phyloP scores from a whole-genome alignment of 768 basidiomycete species.

The Russula compacta region DNA sequence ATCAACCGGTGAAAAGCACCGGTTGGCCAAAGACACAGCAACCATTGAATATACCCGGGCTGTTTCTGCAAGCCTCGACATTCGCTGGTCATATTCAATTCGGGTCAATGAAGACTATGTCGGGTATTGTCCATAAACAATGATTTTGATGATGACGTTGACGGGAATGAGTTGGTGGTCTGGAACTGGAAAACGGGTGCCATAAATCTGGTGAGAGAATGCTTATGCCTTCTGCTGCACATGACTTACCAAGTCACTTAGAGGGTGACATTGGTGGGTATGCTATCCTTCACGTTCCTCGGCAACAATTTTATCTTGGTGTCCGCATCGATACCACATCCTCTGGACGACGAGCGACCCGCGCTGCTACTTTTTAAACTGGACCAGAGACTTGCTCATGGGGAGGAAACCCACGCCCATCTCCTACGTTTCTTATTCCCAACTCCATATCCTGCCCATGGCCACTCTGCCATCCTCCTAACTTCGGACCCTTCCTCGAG shows the following conservation, averaged over 20 bases:
- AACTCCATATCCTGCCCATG: background rate
- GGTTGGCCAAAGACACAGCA: background rate
- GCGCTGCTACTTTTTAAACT: constrained; percentile 13
- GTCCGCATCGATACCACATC: background rate
- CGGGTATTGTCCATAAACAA: constrained; percentile 3
- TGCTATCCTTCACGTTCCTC: constrained; percentile 14
- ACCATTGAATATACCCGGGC: constrained; percentile 9
- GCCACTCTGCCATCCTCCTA: background rate
- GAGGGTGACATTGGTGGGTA: background rate
- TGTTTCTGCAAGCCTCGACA: background rate
- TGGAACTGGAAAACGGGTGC: constrained; percentile 20
- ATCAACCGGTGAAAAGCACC: constrained; percentile 11
- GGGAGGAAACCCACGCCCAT: background rate
- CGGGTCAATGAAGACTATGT: constrained; percentile 13
- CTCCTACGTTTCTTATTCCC: constrained; percentile 7
- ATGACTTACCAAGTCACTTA: background rate
- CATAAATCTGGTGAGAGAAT: constrained; percentile 2
- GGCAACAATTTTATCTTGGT: constrained; percentile 3
- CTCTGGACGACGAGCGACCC: background rate
- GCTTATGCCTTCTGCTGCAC: background rate
- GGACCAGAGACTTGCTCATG: background rate
- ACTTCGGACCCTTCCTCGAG: constrained; percentile 10
- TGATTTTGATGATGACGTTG: background rate
- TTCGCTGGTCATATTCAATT: constrained; percentile 11
- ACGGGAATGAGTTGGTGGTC: constrained; percentile 4